Percentiles rank a stretch among this genome's conserved stretches.
Conservation (phyloP, 441 rosid genomes). For the Adansonia rubrostipa region DNA sequence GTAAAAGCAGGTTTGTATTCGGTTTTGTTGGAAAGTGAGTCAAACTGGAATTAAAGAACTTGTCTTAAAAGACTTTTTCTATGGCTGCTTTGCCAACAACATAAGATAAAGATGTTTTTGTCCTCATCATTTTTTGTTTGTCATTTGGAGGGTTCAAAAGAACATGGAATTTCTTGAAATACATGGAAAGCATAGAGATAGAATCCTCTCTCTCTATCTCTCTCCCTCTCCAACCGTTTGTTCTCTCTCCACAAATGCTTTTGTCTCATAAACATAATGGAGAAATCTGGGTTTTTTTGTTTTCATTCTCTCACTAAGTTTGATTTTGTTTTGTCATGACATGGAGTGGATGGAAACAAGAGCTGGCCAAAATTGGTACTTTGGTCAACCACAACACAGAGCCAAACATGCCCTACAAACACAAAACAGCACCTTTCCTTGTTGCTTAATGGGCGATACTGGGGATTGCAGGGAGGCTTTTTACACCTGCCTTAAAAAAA, state of each 20-base stretch:
- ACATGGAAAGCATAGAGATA: conserved; percentile 29
- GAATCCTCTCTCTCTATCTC: neutral
- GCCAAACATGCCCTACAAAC: conserved; percentile 15
- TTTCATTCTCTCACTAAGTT: conserved; percentile 1
- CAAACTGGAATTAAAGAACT: conserved; percentile 39
- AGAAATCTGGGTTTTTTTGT: no score
- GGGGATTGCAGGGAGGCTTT: conserved; percentile 42
- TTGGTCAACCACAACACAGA: neutral
- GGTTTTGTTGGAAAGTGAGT: conserved; percentile 39
- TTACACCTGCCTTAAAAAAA: conserved; percentile 11
- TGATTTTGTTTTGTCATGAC: conserved; percentile 32
- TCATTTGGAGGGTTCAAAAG: conserved; percentile 51
- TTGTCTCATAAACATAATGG: no score
- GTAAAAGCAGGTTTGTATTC: conserved; percentile 28
- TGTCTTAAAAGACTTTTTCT: conserved; percentile 39
- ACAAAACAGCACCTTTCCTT: conserved; percentile 49
- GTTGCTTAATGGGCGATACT: conserved; percentile 57
- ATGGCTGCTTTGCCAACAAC: conserved; percentile 30
- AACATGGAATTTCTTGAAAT: conserved; percentile 73
- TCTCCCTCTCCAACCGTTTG: neutral
- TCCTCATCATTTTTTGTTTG: conserved; percentile 50
- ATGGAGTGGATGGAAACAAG: conserved; percentile 36
- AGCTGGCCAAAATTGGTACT: conserved; percentile 55
- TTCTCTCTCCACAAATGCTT: no score
- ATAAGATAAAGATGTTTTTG: neutral